These are phyloP conservation scores for Chaetomium sp. DNA, from an alignment of 2,329 filamentous ascomycete genomes.

Conservation along the genomic window DNA sequence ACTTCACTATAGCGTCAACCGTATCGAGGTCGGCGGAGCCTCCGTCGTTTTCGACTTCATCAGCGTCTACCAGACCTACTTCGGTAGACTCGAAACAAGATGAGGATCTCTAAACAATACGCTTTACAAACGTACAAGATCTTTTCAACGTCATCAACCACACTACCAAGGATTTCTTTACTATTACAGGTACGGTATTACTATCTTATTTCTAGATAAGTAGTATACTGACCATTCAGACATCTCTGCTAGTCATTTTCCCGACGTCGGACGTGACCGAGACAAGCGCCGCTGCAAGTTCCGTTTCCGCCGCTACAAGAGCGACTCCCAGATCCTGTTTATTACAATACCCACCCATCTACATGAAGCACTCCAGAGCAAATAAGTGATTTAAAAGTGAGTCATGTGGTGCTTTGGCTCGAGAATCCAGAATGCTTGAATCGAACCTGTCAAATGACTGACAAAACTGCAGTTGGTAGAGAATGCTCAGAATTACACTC, in stretches of 20 bases:
- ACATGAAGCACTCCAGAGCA: slow-evolving; percentile 6
- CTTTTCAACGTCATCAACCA: background rate
- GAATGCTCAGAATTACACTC: too few relatives aligned
- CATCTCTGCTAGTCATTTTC: slow-evolving; percentile 5
- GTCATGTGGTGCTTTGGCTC: too few relatives aligned
- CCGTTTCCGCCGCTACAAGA: slow-evolving; percentile 13
- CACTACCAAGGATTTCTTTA: background rate
- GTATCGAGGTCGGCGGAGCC: background rate
- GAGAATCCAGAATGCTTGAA: background rate
- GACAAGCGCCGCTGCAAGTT: slow-evolving; percentile 5
- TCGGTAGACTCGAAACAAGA: background rate
- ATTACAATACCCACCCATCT: slow-evolving; percentile 5
- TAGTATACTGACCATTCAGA: slow-evolving; percentile 7
- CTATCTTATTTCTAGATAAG: background rate
- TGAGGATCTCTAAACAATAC: background rate
- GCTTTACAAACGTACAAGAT: slow-evolving; percentile 1
- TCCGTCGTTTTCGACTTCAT: background rate
- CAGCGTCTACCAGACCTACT: background rate
- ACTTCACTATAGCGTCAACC: background rate
- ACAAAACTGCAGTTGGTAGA: too few relatives aligned
- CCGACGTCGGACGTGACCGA: slow-evolving; percentile 7
- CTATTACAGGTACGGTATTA: slow-evolving; percentile 6
- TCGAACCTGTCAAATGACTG: too few relatives aligned
- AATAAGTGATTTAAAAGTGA: too few relatives aligned
- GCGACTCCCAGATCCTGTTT: slow-evolving; percentile 2